Evolutionary conservation across 495 filamentous ascomycete species (phyloP).

Genomic region (Aspergillus haitiensis): DNA sequence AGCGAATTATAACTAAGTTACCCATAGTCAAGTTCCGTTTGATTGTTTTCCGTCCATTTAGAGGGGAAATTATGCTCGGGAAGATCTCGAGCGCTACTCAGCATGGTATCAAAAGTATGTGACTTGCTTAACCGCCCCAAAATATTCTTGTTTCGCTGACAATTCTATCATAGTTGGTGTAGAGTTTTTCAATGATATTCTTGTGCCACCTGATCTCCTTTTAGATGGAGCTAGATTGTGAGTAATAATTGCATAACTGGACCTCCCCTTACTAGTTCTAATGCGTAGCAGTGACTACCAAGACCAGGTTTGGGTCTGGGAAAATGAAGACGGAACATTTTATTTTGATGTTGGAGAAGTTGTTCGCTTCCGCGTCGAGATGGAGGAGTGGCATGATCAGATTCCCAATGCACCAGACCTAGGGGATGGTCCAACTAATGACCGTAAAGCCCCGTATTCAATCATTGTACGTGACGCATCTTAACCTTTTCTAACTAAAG

Average conservation of each 20-base stretch:
- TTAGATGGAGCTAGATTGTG: slow-evolving; percentile 74
- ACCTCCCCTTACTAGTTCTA: slow-evolving; percentile 23
- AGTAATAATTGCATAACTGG: slow-evolving; percentile 29
- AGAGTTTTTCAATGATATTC: slow-evolving; percentile 90
- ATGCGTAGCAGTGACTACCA: slow-evolving; percentile 55
- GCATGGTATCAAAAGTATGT: slow-evolving; percentile 73
- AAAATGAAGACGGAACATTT: slow-evolving; percentile 65
- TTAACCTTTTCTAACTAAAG: background rate
- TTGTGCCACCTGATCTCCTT: slow-evolving; percentile 68
- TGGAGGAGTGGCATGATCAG: slow-evolving; percentile 87
- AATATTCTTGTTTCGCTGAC: background rate
- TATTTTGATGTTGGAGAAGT: slow-evolving; percentile 87
- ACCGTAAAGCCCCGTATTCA: slow-evolving; percentile 63
- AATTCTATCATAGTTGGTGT: slow-evolving; percentile 60
- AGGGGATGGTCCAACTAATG: slow-evolving; percentile 46
- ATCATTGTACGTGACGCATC: slow-evolving; percentile 55
- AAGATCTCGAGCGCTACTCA: slow-evolving; percentile 70
- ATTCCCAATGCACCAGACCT: slow-evolving; percentile 66
- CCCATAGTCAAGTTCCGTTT: slow-evolving; percentile 80
- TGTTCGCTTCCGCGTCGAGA: slow-evolving; percentile 78
- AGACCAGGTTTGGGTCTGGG: slow-evolving; percentile 82
- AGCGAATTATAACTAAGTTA: background rate
- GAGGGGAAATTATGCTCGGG: slow-evolving; percentile 82
- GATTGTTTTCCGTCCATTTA: slow-evolving; percentile 93
- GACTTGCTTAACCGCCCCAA: background rate